Conservation (phyloP, 1,284 basidiomycete genomes). For the Phlebopus sp. region DNA sequence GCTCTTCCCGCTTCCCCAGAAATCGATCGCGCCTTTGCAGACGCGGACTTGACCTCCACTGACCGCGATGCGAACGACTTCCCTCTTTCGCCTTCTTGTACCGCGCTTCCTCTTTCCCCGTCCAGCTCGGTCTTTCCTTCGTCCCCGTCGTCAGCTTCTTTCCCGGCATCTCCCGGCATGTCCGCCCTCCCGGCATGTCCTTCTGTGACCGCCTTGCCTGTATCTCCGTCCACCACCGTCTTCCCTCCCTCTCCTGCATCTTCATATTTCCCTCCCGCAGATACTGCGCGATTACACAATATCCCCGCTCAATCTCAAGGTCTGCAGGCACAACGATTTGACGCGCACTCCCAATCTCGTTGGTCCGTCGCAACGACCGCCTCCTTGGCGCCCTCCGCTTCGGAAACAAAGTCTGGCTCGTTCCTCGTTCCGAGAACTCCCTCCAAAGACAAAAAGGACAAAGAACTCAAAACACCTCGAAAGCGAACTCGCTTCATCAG, state of each 20-base stretch:
- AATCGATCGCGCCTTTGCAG: constrained; percentile 9
- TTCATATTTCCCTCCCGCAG: not conserved
- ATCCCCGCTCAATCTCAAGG: not conserved
- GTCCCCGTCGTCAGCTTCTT: constrained; percentile 9
- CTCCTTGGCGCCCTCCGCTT: constrained; percentile 13
- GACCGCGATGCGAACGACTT: constrained; percentile 1
- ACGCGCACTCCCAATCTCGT: constrained; percentile 24
- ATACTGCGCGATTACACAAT: not conserved
- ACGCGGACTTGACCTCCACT: not conserved
- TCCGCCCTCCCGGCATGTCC: not conserved
- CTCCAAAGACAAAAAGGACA: constrained; percentile 21
- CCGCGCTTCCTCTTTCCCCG: constrained; percentile 1
- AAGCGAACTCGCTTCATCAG: constrained; percentile 34
- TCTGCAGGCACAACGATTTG: constrained; percentile 15
- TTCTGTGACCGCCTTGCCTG: not conserved
- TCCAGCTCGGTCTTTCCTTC: constrained; percentile 1
- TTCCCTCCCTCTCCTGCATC: constrained; percentile 8
- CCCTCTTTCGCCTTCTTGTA: constrained; percentile 5
- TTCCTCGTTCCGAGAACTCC: constrained; percentile 6
- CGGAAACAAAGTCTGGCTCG: constrained; percentile 11
- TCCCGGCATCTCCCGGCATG: constrained; percentile 3
- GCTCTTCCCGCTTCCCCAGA: constrained; percentile 24
- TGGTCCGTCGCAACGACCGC: constrained; percentile 30
- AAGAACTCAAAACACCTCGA: constrained; percentile 24
- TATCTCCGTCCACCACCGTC: not conserved